phyloP scores from a whole-genome alignment of 768 basidiomycete species.

The Lactarius psammicola region DNA sequence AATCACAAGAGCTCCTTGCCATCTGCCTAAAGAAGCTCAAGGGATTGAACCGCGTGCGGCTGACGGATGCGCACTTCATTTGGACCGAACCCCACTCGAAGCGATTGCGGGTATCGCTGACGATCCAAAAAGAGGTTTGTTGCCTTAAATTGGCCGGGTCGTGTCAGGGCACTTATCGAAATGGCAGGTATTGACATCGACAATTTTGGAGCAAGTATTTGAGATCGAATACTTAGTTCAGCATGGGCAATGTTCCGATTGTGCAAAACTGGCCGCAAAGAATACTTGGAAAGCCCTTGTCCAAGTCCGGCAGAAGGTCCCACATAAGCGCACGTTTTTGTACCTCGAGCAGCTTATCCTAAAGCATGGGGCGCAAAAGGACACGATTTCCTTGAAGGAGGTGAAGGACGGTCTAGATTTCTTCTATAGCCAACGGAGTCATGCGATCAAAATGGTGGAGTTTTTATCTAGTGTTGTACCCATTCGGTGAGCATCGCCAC shows the following conservation, averaged over 20 bases:
- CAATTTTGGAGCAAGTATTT: constrained; percentile 95
- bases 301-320: constrained; percentile 98
- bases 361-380: constrained; percentile 95
- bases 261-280: constrained; percentile 91
- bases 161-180: constrained; percentile 8
- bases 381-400: constrained; percentile 91
- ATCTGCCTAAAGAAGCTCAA: constrained; percentile 95
- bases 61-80: constrained; percentile 98
- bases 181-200: constrained; percentile 80
- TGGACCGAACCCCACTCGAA: constrained; percentile 99
- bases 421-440: constrained; percentile 88
- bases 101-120: constrained; percentile 86
- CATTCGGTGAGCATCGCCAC: constrained; percentile 56
- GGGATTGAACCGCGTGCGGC: constrained; percentile 87
- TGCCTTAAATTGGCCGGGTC: background rate
- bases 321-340: constrained; percentile 97
- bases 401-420: constrained; percentile 95
- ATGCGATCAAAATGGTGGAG: constrained; percentile 96
- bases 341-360: constrained; percentile 97
- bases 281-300: constrained; percentile 99
- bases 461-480: constrained; percentile 89
- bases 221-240: constrained; percentile 96
- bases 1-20: constrained; percentile 90
- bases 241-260: constrained; percentile 93
- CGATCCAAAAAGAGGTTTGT: constrained; percentile 95